Conservation (phyloP, 208 protist genomes). For the Acanthamoeba castellanii region DNA sequence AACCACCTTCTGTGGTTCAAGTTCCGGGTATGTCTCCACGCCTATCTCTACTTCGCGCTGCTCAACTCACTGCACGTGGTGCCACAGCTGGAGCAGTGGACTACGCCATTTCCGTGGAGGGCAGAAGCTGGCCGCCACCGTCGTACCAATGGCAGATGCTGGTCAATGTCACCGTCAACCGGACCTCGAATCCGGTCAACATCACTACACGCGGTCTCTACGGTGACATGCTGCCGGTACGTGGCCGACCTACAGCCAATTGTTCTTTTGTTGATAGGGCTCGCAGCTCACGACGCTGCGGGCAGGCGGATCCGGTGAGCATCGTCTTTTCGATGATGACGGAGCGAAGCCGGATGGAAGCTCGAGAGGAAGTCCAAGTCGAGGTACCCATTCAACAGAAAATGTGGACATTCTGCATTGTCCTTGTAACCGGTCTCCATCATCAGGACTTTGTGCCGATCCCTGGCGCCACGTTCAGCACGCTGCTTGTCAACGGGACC, state of each 20-base stretch:
- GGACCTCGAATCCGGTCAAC: background rate
- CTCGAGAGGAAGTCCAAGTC: background rate
- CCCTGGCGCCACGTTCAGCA: background rate
- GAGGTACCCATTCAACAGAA: background rate
- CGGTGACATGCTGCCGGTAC: background rate
- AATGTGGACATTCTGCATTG: fast-evolving
- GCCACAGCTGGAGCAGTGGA: background rate
- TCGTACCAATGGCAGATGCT: slow-evolving; percentile 23
- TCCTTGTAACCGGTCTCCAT: background rate
- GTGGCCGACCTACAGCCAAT: no score
- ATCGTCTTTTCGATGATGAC: background rate
- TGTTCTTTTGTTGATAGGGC: background rate
- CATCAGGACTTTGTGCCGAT: background rate
- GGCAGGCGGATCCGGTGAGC: background rate
- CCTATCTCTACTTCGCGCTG: background rate
- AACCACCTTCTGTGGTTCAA: background rate
- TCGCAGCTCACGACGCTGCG: no score
- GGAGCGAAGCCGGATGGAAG: background rate
- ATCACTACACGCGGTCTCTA: background rate
- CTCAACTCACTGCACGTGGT: background rate
- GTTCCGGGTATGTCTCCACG: background rate
- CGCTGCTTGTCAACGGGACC: background rate
- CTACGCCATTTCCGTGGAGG: background rate
- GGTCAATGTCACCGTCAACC: background rate
- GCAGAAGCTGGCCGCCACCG: background rate